These are phyloP conservation scores for Huiozyma sinensis DNA, from an alignment of 805 yeast genomes.

Conservation along the genomic window DNA sequence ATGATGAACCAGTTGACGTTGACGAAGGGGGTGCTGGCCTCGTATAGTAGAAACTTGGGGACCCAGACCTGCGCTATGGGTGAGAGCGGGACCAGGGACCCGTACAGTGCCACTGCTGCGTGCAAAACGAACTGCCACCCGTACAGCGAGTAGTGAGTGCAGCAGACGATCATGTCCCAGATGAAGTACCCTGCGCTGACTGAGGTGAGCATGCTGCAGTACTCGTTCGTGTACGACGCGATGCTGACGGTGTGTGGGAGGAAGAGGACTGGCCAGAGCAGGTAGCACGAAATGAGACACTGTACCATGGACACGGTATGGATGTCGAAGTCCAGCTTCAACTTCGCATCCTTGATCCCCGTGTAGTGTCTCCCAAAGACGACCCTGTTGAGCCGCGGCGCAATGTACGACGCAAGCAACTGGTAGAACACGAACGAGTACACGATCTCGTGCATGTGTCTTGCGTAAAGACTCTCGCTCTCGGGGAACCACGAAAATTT, in stretches of 20 bases:
- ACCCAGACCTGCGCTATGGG: conserved; percentile 78
- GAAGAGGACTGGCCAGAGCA: conserved; percentile 55
- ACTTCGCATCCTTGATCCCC: conserved; percentile 32
- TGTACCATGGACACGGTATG: conserved; percentile 87
- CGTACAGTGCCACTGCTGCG: conserved; percentile 71
- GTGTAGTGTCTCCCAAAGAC: conserved; percentile 49
- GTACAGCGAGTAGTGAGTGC: conserved; percentile 50
- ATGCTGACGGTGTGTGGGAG: conserved; percentile 38
- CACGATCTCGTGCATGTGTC: conserved; percentile 71
- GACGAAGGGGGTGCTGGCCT: conserved; percentile 88
- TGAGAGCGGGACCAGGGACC: conserved; percentile 48
- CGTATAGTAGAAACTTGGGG: conserved; percentile 76
- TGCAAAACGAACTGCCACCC: conserved; percentile 79
- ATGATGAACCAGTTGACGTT: conserved; percentile 87
- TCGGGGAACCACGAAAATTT: conserved; percentile 22
- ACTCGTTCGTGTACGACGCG: conserved; percentile 62
- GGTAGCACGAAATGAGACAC: conserved; percentile 49
- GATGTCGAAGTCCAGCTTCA: conserved; percentile 70
- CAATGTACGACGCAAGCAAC: conserved; percentile 34
- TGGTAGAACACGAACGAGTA: conserved; percentile 53
- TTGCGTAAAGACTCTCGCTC: conserved; percentile 31
- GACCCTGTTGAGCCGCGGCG: conserved; percentile 40
- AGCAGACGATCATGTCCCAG: conserved; percentile 78
- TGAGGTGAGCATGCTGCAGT: conserved; percentile 62
- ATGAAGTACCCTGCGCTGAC: conserved; percentile 75